Evolutionary conservation across 495 filamentous ascomycete genomes (phyloP), one percentile per base, ranked within the genome.

Genomic region (Cercophora scortea): DNA sequence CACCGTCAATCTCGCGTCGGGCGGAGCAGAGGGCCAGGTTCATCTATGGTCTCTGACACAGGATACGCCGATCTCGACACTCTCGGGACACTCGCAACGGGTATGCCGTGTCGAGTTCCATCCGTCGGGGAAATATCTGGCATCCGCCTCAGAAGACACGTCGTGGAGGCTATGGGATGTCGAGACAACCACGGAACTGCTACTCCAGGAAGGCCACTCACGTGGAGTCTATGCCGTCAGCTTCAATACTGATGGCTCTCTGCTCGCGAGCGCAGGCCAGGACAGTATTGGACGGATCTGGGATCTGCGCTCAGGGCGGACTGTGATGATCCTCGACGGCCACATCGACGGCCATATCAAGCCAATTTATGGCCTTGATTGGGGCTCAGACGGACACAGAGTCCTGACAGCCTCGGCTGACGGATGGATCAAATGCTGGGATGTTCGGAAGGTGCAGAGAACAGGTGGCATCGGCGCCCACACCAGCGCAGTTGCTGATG

Each of bases 81-180:
- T 99, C 2, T 79, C 84, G 0, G 93, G 93, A 0, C 93, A 97
- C 63, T 85, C 80, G 10, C 88, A 84, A 12, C 85, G 93, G 47
- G 92, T 97, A 33, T 91, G 88, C 54, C 80, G 94, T 50, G 84
- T 94, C 40, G 94, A 96, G 56, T 94, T 97, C 63, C 94, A 99
- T 57, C 93, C 93, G 0, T 94, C 88, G 4, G 92, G 93, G 15
- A 77, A 79, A 50, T 96, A 92, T 61, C 79, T 96, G 18, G 93
- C 93, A 1, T 95, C 90, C 0, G 93, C 93, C 1, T 95, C 90
- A 1, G 92, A 89, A 60, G 93, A 99, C 63, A 96, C 91, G 4
- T 96, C 92, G 0, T 99, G 93, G 93, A 82, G 93, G 19, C 69
- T 99, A 51, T 99, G 94, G 94, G 94, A 99, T 62, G 79, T 96